Conservation (phyloP, 805 yeast genomes). For the Ogataea nitratoaversa region DNA sequence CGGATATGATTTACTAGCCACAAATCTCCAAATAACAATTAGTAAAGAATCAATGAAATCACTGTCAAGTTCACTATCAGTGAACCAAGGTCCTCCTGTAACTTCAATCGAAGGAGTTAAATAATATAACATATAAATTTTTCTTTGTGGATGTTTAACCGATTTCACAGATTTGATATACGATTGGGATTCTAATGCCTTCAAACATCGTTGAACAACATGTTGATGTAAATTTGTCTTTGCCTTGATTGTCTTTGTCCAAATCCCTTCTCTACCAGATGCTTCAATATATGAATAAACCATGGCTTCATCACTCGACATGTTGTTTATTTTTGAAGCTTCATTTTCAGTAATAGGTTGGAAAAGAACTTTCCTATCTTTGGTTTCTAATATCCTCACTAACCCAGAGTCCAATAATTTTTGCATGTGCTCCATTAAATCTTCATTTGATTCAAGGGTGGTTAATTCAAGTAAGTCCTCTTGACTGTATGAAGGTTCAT, state of each 20-base stretch:
- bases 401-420: constrained; percentile 45
- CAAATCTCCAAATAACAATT: constrained; percentile 83
- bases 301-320: constrained; percentile 86
- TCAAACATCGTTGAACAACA: constrained; percentile 79
- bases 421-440: constrained; percentile 41
- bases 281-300: constrained; percentile 90
- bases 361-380: constrained; percentile 59
- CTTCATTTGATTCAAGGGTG: constrained; percentile 37
- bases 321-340: constrained; percentile 70
- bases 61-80: constrained; percentile 90
- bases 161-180: constrained; percentile 86
- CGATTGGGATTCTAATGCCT: constrained; percentile 72
- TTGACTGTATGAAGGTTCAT: constrained; percentile 57
- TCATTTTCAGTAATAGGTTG: constrained; percentile 70
- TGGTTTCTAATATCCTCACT: constrained; percentile 64
- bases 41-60: constrained; percentile 85
- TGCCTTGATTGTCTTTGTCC: constrained; percentile 90
- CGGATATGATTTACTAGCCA: constrained; percentile 74
- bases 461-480: constrained; percentile 53
- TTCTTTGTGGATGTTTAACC: constrained; percentile 88
- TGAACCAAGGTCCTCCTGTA: constrained; percentile 99
- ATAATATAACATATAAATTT: constrained; percentile 91
- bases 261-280: constrained; percentile 90
- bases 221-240: constrained; percentile 88
- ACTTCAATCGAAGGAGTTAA: constrained; percentile 92